Base-by-base conservation (phyloP, 2,329 filamentous ascomycete genomes). In the Colletotrichum spinosum region DNA sequence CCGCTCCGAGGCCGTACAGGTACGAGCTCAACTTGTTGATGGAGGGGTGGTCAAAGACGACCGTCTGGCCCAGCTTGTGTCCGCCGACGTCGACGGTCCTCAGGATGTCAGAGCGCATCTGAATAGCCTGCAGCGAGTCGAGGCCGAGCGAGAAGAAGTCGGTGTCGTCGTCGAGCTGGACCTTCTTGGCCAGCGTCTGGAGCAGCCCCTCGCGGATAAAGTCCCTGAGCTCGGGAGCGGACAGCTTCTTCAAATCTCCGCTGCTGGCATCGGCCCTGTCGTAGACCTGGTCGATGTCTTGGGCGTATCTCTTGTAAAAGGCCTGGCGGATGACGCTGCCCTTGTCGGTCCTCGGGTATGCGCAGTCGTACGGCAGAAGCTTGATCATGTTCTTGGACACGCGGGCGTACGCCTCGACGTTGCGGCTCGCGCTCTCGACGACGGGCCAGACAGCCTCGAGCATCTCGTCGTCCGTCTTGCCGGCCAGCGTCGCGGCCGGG, bases 101-200 rank as follows among this genome's bases (percentile, higher is more conserved):
- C 57, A 85, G 75, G 35, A 91, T 83, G 2, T 78, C 74, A 13
- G 79, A 79, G 67, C 88, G 81, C 62, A 88, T 81, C 56, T 83
- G 81, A 35, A 88, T 86, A 1, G 86, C 83, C 67, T 88, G 84
- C 34, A 90, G 73, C 50, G 83, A 87, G 71, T 90, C 88, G 2
- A 89, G 77, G 0, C 88, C 88, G 0, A 81, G 75, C 0, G 79
- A 75, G 70, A 90, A 90, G 70, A 91, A 86, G 70, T 90, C 88
- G 1, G 82, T 80, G 15, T 83, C 81, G 50, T 77, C 64, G 55
- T 70, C 70, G 9, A 72, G 49, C 9, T 71, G 60, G 3, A 75
- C 71, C 34, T 70, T 72, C 8, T 69, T 65, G 0, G 70, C 60
- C 3, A 79, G 46, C 0, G 73, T 66, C 34, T 70, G 67, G 55